Base-by-base conservation (phyloP, 2,329 filamentous ascomycete species). In the Stemphylium vesicarium region DNA sequence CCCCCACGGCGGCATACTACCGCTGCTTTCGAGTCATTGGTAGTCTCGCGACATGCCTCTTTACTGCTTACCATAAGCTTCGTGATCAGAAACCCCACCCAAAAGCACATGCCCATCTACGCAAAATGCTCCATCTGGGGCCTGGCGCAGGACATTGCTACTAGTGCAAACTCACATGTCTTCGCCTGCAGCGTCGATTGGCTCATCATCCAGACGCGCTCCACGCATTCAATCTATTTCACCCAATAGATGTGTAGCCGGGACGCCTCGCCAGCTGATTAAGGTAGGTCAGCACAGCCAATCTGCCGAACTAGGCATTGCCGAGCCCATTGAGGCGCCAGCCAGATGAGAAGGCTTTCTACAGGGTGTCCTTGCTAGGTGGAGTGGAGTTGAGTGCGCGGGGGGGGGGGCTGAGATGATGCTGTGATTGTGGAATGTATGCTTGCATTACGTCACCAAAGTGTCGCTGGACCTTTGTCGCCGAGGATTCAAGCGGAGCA, bases 141-240 rank as follows among this genome's bases (percentile, higher is more conserved):
- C 15, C 41, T 55, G 50, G 26, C 31, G 38, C 29, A 29, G 16
- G 36, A n/a, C n/a, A 9, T 7, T 49, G 3, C 42, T 26, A 43
- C 20, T 13, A 33, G 16, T 29, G 20, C 37, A 44, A 43, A 39
- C 39, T 43, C 52, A 45, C 38, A 22, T 44, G 26, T 15, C 33
- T 35, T 31, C 24, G 35, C 39, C 7, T 18, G 32, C 38, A 39
- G 29, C 20, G 42, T 37, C 44, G 26, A 57, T 55, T 62, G 53
- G 50, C 24, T 46, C 16, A 20, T 31, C 20, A 15, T 48, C 31
- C 37, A 32, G 12, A 39, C 37, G 37, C 33, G 40, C 38, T 51
- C 38, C 52, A 53, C 47, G 42, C 51, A 50, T 6, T 46, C 46
- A 55, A 57, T 62, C 42, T 62, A 60, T 37, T 20, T 18, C 26